These are phyloP conservation scores for Trypanosoma platydactyli DNA, from an alignment of 208 protist genomes.

Conservation along the genomic window DNA sequence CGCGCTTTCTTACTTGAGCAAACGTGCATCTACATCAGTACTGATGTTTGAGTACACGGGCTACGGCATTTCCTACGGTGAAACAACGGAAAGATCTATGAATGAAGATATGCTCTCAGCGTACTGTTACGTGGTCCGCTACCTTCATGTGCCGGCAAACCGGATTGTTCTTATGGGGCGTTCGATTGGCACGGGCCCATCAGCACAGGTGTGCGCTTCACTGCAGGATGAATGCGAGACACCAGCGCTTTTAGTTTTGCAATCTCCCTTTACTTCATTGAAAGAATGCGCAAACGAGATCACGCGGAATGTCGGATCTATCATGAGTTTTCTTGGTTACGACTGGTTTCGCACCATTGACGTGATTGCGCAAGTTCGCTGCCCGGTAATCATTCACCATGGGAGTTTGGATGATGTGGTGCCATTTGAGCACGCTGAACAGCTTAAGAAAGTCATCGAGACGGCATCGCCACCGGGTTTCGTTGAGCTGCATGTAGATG, in stretches of 20 bases:
- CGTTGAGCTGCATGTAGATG: conserved; percentile 63
- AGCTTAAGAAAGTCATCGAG: conserved; percentile 50
- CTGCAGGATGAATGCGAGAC: conserved; percentile 34
- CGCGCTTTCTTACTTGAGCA: conserved; percentile 60
- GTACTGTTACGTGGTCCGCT: conserved; percentile 57
- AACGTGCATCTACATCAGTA: conserved; percentile 54
- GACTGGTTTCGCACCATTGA: conserved; percentile 85
- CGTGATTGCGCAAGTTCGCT: conserved; percentile 67
- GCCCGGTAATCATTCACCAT: conserved; percentile 85
- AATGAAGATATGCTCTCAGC: conserved; percentile 65
- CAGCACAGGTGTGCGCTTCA: conserved; percentile 46
- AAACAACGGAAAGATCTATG: conserved; percentile 59
- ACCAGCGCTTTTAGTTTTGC: conserved; percentile 61
- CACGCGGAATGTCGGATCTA: conserved; percentile 50
- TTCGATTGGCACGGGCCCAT: conserved; percentile 71
- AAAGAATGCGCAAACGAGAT: conserved; percentile 77
- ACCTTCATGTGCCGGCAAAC: conserved; percentile 51
- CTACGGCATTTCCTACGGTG: conserved; percentile 64
- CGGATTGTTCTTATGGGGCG: conserved; percentile 77
- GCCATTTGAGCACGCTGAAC: conserved; percentile 63
- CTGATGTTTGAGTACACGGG: conserved; percentile 82
- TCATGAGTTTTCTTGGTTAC: conserved; percentile 74
- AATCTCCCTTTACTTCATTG: conserved; percentile 77
- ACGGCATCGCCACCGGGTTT: conserved; percentile 43
- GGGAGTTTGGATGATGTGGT: conserved; percentile 75